A percentile compares a stretch with the other conserved stretches of the same genome.
phyloP scores from a whole-genome alignment of 129 eudicot genomes.

The Flaveria trinervia region DNA sequence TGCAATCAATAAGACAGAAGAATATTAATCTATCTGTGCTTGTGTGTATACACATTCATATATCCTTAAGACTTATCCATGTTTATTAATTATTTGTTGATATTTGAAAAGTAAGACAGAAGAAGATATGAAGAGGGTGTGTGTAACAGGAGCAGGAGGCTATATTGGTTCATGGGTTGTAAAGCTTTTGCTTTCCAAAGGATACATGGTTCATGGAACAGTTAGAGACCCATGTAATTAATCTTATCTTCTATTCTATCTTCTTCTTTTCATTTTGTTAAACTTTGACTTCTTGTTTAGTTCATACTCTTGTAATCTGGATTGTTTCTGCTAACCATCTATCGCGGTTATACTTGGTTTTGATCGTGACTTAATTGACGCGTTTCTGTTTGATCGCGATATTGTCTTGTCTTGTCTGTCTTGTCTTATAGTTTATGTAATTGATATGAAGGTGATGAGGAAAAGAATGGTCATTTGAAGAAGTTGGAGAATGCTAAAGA shows the following conservation, averaged over 20 bases:
- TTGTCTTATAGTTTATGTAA: conserved; percentile 1
- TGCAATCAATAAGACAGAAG: not conserved
- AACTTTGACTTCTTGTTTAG: not conserved
- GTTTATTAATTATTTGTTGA: not conserved
- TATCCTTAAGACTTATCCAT: not conserved
- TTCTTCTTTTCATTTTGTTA: conserved; percentile 1
- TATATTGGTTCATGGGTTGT: conserved; percentile 50
- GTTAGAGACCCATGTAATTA: conserved; percentile 45
- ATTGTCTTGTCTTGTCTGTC: not conserved
- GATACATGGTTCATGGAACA: conserved; percentile 46
- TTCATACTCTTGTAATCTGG: not conserved
- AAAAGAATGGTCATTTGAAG: conserved; percentile 50
- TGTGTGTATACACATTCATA: not conserved
- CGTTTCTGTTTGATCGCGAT: not conserved
- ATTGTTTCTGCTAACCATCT: not conserved
- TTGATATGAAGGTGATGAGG: conserved; percentile 42
- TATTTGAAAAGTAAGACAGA: not conserved
- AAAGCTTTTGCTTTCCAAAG: conserved; percentile 45
- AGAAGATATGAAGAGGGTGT: conserved; percentile 34
- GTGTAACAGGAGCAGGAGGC: conserved; percentile 56
- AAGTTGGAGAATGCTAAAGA: conserved; percentile 41
- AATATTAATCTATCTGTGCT: not conserved
- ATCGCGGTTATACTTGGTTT: not conserved
- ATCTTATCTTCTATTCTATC: not conserved
- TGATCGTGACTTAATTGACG: not conserved